phyloP scores from a whole-genome alignment of 1,139 yeast species.

The Magnusiomyces clavatus region DNA sequence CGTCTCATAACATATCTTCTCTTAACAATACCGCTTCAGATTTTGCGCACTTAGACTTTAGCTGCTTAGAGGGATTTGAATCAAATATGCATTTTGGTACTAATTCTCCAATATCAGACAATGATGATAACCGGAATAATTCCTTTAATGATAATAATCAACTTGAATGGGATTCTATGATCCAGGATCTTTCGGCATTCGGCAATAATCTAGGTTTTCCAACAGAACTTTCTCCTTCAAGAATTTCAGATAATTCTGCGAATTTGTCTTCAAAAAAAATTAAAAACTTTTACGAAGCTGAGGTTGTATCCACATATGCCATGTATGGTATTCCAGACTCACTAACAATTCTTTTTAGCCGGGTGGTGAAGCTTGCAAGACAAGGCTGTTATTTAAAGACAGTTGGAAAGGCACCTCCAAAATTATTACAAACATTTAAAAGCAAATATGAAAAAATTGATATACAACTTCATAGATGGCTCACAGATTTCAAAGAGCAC shows the following conservation, averaged over 20 bases:
- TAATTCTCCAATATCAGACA: not conserved
- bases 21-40: too few species aligned
- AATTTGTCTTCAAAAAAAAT: conserved; percentile 16
- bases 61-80: too few species aligned
- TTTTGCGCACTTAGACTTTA: conserved; percentile 7
- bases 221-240: too few species aligned
- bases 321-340: conserved; percentile 82
- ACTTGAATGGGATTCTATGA: too few species aligned
- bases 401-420: not conserved
- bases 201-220: too few species aligned
- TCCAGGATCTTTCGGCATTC: too few species aligned
- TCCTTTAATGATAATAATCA: not conserved
- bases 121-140: conserved; percentile 3
- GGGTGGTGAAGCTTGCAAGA: conserved; percentile 43
- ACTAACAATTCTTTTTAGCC: conserved; percentile 53
- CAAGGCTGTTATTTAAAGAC: conserved; percentile 46
- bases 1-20: too few species aligned
- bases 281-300: conserved; percentile 22
- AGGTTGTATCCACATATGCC: conserved; percentile 65
- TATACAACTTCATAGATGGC: not conserved
- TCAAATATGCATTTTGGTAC: not conserved
- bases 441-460: not conserved
- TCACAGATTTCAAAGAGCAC: conserved; percentile 14
- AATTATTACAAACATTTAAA: not conserved
- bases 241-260: too few species aligned